phyloP scores from a whole-genome alignment of 345 rosid species.

The Citrus sinensis region DVS_A1.0 CM039162.1:32561501-32562000 shows the following conservation, averaged over 20 bases:
- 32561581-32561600: background rate
- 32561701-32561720: slow-evolving; percentile 48
- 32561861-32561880: background rate
- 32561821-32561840: background rate
- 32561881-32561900: background rate
- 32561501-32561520: slow-evolving; percentile 47
- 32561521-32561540: background rate
- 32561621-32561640: slow-evolving; percentile 97
- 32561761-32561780: background rate
- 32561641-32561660: slow-evolving; percentile 81
- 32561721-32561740: background rate
- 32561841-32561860: background rate
- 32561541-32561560: background rate
- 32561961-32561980: background rate
- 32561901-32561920: background rate
- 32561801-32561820: background rate
- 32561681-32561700: slow-evolving; percentile 65
- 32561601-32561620: slow-evolving; percentile 59
- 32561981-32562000: background rate
- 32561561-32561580: background rate
- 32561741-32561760: background rate
- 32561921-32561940: background rate
- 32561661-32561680: slow-evolving; percentile 61
- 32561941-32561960: background rate
- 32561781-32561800: background rate